These are phyloP conservation scores for Sanghuangporus weigelae DNA, from an alignment of 1,284 basidiomycete species.

Conservation along the genomic window DNA sequence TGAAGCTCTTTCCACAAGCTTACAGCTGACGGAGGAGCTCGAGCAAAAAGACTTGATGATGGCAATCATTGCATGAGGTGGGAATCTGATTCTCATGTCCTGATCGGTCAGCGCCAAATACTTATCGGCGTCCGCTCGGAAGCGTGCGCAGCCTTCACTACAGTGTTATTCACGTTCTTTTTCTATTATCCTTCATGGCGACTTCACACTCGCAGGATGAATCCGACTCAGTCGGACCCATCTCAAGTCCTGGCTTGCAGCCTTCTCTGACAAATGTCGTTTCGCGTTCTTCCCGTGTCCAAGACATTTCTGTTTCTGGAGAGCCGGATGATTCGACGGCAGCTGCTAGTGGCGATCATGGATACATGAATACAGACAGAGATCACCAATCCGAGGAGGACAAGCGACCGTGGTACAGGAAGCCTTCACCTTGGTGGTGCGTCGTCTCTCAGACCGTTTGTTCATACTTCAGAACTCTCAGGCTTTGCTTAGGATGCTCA, in stretches of 20 bases:
- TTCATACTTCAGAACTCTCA: background rate
- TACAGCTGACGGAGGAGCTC: too few species aligned
- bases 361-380: background rate
- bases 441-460: constrained; percentile 21
- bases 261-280: background rate
- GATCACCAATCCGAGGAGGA: background rate
- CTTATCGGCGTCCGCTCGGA: too few species aligned
- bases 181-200: background rate
- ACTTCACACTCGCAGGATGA: background rate
- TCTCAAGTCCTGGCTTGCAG: background rate
- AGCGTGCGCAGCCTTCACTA: too few species aligned
- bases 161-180: too few species aligned
- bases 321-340: constrained; percentile 9
- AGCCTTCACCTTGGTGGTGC: constrained; percentile 66
- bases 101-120: too few species aligned
- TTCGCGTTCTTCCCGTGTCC: background rate
- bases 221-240: background rate
- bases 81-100: too few species aligned
- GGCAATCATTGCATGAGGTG: too few species aligned
- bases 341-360: constrained; percentile 5
- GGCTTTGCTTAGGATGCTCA: constrained; percentile 44
- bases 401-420: constrained; percentile 58
- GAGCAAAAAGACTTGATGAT: too few species aligned
- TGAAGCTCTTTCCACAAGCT: too few species aligned
- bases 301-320: constrained; percentile 2